Evolutionary conservation across 2,329 filamentous ascomycete species (phyloP).

Genomic region (Aspergillus eucalypticola): DNA sequence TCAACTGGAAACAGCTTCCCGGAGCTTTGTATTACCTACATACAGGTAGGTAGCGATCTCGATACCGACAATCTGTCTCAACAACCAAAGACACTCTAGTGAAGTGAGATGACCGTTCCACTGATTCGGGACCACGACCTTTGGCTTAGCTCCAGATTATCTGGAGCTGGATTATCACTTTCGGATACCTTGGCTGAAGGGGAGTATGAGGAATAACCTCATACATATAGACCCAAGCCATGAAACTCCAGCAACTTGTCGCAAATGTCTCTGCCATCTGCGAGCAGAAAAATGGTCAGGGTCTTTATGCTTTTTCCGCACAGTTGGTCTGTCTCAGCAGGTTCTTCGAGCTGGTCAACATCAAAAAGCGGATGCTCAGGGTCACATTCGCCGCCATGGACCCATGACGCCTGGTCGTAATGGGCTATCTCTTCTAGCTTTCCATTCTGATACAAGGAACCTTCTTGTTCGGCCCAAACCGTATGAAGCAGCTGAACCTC

Average conservation of each 20-base stretch:
- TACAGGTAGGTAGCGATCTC: constrained; percentile 16
- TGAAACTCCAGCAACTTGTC: constrained; percentile 13
- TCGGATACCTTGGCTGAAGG: neutral
- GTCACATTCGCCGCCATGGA: no score
- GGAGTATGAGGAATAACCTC: neutral
- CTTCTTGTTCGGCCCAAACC: no score
- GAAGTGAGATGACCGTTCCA: constrained; percentile 12
- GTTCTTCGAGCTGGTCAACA: neutral
- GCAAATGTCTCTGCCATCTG: neutral
- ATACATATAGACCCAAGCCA: constrained; percentile 28
- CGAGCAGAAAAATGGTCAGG: neutral
- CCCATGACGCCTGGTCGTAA: no score
- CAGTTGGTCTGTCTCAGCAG: neutral
- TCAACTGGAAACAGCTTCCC: no score
- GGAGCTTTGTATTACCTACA: constrained; percentile 23
- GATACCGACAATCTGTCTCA: constrained; percentile 19
- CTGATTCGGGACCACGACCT: constrained; percentile 18
- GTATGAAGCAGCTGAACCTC: no score
- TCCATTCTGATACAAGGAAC: no score
- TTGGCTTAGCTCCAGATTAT: constrained; percentile 28
- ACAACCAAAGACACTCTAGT: constrained; percentile 34
- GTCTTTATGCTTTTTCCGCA: neutral
- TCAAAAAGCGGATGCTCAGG: no score
- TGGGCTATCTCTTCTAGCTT: no score
- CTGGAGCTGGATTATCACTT: constrained; percentile 8